Evolutionary conservation across 2,329 filamentous ascomycete genomes (phyloP), one percentile per base, ranked within the genome.

Genomic region (Aureobasidium mangrovei): DNA sequence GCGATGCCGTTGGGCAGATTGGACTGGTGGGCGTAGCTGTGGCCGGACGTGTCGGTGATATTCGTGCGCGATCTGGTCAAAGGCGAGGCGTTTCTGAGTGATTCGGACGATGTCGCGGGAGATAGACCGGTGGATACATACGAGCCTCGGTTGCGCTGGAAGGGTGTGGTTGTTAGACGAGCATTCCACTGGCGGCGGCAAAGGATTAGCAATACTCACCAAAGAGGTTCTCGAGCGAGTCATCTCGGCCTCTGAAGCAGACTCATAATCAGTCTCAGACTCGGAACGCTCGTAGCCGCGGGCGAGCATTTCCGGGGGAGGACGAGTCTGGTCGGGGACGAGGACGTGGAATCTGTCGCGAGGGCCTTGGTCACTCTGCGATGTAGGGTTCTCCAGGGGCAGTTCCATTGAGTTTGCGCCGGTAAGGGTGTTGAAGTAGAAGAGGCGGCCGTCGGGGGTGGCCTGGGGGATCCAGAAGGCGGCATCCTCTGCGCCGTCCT

Each of bases 391-490:
- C 68, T 98, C 93, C 28, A 98, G 77, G 1, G 93, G 93, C 57
- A 98, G 75, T 67, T 98, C 93, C 82, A 91, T 93, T 59, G 88
- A 94, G 66, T 88, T 94, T 65, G 94, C 89, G 54, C 91, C 91
- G 0, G 93, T 98, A 74, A 96, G 83, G 59, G 91, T 97, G 70
- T 98, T 98, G 78, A 95, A 97, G 73, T 97, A 98, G 71, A 94
- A 98, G 27, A 98, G 73, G 55, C 91, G 81, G 53, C 93, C 93
- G 67, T 97, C 91, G 1, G 88, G 82, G 0, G 93, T 98, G 10
- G 91, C 93, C 73, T 98, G 93, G 18, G 93, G 93, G 61, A 98
- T 95, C 93, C 93, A 98, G 67, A 95, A 98, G 60, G 94, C 91
- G 43, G 91, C 90, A 67, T 91, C 84, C 62, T 93, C 91, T 59